Base-by-base conservation (phyloP, 371 early-diverging fungal genomes). In the Lichtheimia ramosa region DNA sequence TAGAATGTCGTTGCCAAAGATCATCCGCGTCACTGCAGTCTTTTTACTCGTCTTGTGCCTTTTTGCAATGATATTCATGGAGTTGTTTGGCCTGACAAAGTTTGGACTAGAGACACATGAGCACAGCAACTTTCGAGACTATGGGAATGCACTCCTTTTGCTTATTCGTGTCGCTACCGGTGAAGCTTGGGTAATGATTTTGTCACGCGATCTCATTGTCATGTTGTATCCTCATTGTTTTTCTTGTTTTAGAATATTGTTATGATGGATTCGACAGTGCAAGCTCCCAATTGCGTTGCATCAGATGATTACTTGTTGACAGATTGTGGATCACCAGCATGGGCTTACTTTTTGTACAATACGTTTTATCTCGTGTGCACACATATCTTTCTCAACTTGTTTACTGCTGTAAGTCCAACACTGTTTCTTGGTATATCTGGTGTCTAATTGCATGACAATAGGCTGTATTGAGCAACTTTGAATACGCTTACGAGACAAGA, bases 31-130 rank as follows among this genome's bases (percentile, higher is more conserved):
- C 20, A 81, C 85, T 6, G 82, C 81, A 12, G 83, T 85, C 0
- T 85, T 85, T 49, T 73, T 82, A 73, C 77, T 83, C 5, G 74
- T 81, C 0, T 75, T 85, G 68, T 79, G 77, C 28, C 62, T 85
- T 6, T 85, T 82, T 56, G 85, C 85, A 3, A 76, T 85, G 77
- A 63, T 82, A 21, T 85, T 85, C 67, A 82, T 83, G 64, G 83
- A 85, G 49, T 65, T 83, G 18, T 85, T 85, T 73, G 85, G 85
- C 8, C 58, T 83, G 56, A 85, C 85, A 28, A 81, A 77, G 14
- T 81, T 77, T 25, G 85, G 85, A 1, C 59, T 65, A 0, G 75
- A 81, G 27, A 79, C 82, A 3, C 62, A 66, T 1, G 55, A 65
- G 1, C 68, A 81, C 24, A 65, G 71, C 39, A 85, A 83, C 48